Percentiles rank a stretch among this genome's conserved stretches.
These are phyloP conservation scores for Aspergillus cavernicola DNA, from an alignment of 495 filamentous ascomycete genomes.

Conservation along the genomic window DNA sequence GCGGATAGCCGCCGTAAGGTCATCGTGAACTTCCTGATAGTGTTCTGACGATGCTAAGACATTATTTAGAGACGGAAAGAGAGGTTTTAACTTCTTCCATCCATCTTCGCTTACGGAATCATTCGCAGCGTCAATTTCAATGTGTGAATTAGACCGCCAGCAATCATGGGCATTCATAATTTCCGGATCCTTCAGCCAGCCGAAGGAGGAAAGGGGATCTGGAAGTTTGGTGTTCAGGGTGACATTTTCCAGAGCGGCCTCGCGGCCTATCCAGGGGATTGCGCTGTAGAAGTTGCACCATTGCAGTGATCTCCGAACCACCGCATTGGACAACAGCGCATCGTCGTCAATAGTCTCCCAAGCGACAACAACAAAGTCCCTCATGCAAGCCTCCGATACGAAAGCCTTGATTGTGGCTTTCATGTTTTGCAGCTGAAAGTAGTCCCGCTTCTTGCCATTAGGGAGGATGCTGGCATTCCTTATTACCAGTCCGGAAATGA, in stretches of 20 bases:
- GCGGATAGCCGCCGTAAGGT: conserved; percentile 17
- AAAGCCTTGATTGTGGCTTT: conserved; percentile 50
- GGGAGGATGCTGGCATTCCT: conserved; percentile 48
- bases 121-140: conserved; percentile 18
- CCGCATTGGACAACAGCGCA: conserved; percentile 43
- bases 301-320: conserved; percentile 48
- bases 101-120: conserved; percentile 13
- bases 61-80: conserved; percentile 27
- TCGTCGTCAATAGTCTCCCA: conserved; percentile 57
- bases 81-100: conserved; percentile 26
- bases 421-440: conserved; percentile 42
- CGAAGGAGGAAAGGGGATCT: conserved; percentile 51
- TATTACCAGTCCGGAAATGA: conserved; percentile 44
- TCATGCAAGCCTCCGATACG: conserved; percentile 48
- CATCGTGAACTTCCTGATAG: conserved; percentile 6
- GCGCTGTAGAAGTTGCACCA: conserved; percentile 58
- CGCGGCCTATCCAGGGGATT: conserved; percentile 47
- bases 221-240: conserved; percentile 29
- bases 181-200: conserved; percentile 53
- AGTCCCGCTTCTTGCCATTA: conserved; percentile 46
- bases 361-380: conserved; percentile 42
- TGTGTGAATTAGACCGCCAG: conserved; percentile 44
- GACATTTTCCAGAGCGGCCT: conserved; percentile 40
- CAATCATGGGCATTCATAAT: conserved; percentile 50
- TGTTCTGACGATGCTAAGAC: conserved; percentile 27